Conservation (phyloP, 768 basidiomycete genomes). For the Suillus subluteus region DNA sequence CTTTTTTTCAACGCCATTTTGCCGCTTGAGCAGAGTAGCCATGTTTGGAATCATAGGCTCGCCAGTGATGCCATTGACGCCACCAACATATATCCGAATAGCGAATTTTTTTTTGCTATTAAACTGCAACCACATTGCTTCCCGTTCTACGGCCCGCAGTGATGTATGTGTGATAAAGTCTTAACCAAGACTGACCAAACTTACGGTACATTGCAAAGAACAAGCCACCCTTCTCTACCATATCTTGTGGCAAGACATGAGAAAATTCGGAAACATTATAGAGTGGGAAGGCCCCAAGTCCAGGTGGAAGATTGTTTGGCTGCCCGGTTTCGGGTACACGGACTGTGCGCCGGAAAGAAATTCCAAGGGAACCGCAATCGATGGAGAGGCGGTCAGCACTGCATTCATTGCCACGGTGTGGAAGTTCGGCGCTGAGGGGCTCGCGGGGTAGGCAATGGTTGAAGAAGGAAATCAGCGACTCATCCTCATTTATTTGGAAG, state of each 20-base stretch:
- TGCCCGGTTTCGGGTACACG: not conserved
- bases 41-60: slow-evolving; percentile 6
- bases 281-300: not conserved
- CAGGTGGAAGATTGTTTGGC: slow-evolving; percentile 3
- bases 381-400: not conserved
- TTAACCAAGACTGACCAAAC: not conserved
- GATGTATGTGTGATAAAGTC: not conserved
- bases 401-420: not conserved
- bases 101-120: slow-evolving; percentile 13
- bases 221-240: slow-evolving; percentile 27
- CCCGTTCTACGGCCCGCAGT: slow-evolving; percentile 32
- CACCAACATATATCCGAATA: slow-evolving; percentile 34
- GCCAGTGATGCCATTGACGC: slow-evolving; percentile 33
- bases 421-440: slow-evolving; percentile 2
- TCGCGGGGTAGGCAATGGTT: not conserved
- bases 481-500: slow-evolving; percentile 1
- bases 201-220: slow-evolving; percentile 26
- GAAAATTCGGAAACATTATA: slow-evolving; percentile 23
- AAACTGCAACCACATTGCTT: slow-evolving; percentile 37
- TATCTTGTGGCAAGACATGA: slow-evolving; percentile 20
- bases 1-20: slow-evolving; percentile 9
- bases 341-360: slow-evolving; percentile 2
- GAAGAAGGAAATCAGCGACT: not conserved
- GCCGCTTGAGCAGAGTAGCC: slow-evolving; percentile 1
- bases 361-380: not conserved